Percentiles rank a stretch among this genome's conserved stretches.
Conservation (phyloP, 2,329 filamentous ascomycete species). For the Triangularia verruculosa region DNA sequence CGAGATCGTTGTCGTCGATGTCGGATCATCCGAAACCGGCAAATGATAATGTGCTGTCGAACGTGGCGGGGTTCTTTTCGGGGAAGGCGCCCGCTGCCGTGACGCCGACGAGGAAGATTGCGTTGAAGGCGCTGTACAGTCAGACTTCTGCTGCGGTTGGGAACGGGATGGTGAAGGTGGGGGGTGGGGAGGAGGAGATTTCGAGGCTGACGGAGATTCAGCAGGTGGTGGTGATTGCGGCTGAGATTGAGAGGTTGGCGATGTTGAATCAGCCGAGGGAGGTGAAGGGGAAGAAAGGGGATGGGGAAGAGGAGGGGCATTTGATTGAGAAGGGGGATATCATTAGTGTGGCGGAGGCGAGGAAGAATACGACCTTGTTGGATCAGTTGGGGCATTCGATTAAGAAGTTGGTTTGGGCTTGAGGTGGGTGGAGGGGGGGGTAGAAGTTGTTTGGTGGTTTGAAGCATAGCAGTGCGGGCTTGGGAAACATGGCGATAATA, state of each 20-base stretch:
- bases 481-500: neutral
- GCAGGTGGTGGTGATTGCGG: slow-evolving; percentile 63
- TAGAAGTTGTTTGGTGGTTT: neutral
- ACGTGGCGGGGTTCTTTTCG: slow-evolving; percentile 43
- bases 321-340: slow-evolving; percentile 63
- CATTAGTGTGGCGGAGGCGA: slow-evolving; percentile 80
- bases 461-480: neutral
- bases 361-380: slow-evolving; percentile 78
- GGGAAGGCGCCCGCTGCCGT: slow-evolving; percentile 33
- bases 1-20: slow-evolving; percentile 67
- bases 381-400: slow-evolving; percentile 86
- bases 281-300: slow-evolving; percentile 37
- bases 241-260: slow-evolving; percentile 71
- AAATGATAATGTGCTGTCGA: slow-evolving; percentile 27
- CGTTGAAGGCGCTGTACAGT: slow-evolving; percentile 54
- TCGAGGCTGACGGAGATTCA: slow-evolving; percentile 49
- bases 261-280: slow-evolving; percentile 44
- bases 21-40: slow-evolving; percentile 34
- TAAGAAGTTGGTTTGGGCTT: slow-evolving; percentile 89
- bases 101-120: slow-evolving; percentile 42
- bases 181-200: slow-evolving; percentile 40
- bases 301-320: slow-evolving; percentile 40
- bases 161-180: slow-evolving; percentile 17
- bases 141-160: slow-evolving; percentile 52
- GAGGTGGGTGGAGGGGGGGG: no score